Evolutionary conservation across 352 stramenopile genomes (phyloP).

Genomic region (Pythium graminicola): DNA sequence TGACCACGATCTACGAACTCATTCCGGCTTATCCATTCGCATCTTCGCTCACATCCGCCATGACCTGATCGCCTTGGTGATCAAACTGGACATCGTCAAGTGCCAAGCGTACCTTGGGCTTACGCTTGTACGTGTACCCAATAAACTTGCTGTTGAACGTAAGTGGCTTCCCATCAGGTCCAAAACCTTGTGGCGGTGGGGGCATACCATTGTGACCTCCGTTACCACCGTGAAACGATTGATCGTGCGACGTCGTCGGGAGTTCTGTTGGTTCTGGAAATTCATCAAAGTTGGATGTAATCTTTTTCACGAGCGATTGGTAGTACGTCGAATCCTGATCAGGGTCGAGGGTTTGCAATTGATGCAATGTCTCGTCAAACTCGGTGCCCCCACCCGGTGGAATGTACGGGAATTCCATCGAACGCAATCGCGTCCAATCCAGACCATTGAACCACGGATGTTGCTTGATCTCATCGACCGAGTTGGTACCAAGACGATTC

Average conservation of each 20-base stretch:
- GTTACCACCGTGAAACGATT: constrained; percentile 14
- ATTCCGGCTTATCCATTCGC: not conserved
- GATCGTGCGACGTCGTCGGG: constrained; percentile 21
- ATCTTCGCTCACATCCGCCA: constrained; percentile 16
- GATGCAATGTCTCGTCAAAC: constrained; percentile 89
- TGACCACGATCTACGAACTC: not conserved
- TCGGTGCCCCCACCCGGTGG: constrained; percentile 74
- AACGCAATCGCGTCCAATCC: constrained; percentile 87
- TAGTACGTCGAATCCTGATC: constrained; percentile 62
- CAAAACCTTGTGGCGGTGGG: constrained; percentile 32
- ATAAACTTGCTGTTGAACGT: constrained; percentile 89
- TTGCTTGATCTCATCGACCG: constrained; percentile 94
- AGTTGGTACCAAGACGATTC: constrained; percentile 89
- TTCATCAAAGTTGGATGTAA: constrained; percentile 97
- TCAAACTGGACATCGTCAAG: constrained; percentile 75
- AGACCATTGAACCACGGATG: constrained; percentile 96
- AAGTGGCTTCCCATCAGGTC: constrained; percentile 69
- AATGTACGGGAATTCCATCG: constrained; percentile 86
- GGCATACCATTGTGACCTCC: constrained; percentile 30
- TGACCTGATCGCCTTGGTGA: constrained; percentile 21
- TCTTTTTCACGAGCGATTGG: constrained; percentile 82
- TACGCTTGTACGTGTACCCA: constrained; percentile 88
- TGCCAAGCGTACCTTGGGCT: constrained; percentile 72
- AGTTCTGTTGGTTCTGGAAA: constrained; percentile 88
- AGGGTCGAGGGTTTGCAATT: constrained; percentile 78